Base-by-base conservation (phyloP, 192 early-diverging fungal genomes). In the Piromyces finnis region DNA sequence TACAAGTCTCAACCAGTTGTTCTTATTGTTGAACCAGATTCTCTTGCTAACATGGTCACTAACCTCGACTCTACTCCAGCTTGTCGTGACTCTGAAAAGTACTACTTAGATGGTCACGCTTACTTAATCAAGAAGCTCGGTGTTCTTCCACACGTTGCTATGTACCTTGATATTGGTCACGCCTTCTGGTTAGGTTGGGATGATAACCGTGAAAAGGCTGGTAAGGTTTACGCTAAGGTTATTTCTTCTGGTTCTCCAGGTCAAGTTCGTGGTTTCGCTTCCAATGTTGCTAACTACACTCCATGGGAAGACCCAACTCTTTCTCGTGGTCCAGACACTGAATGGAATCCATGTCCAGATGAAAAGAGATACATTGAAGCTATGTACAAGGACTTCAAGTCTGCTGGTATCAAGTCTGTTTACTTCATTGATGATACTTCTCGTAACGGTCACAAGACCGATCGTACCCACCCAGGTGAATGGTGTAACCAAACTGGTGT, bases 161-260 rank as follows among this genome's bases (percentile, higher is more conserved):
- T 84, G 79, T 86, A 86, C 82, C 39, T 86, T 32, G 86, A 86
- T 79, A 41, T 78, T 36, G 86, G 85, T 29, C 86, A 86, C 78
- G 86, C 85, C 79, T 87, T 87, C 79, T 86, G 86, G 86, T 80
- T 86, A 27, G 86, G 86, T 35, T 86, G 86, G 86, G 51, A 59
- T 30, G 30, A 78, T 77, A 88, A 88, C 78, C 29, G 41, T n/a
- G 18, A 22, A 29, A 80, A 79, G 39, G 82, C 83, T 9, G 83
- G n/a, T 51, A 28, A 77, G 68, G 29, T 87, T 29, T 87, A 87
- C 81, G 5, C 59, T 16, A 37, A 82, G 28, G 85, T 82, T 35
- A 29, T 85, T 22, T 13, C 39, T 2, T 39, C 78, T 29, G 84
- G 84, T 77, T 39, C 77, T 30, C 39, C 78, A 17, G 78, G 32